A percentile compares a stretch with the other conserved stretches of the same genome.
phyloP scores from a whole-genome alignment of 2,329 filamentous ascomycete genomes.

The Neocucurbitaria cava region DNA sequence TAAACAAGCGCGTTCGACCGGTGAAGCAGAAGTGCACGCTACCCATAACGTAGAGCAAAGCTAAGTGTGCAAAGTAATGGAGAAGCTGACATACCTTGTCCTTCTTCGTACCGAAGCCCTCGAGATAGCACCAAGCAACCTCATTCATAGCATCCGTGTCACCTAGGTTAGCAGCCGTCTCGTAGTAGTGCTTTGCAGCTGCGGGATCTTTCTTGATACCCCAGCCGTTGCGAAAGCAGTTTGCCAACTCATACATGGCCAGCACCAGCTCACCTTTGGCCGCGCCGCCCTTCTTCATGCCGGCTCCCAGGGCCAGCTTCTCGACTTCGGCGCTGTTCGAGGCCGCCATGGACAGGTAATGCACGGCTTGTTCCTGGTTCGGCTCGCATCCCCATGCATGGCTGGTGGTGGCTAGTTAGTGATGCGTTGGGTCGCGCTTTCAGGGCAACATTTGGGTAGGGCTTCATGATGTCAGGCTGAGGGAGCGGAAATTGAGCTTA shows the following conservation, averaged over 20 bases:
- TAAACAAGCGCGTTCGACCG: slow-evolving; percentile 27
- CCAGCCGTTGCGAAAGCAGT: slow-evolving; percentile 94
- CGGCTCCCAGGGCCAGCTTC: slow-evolving; percentile 81
- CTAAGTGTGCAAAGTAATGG: slow-evolving; percentile 7
- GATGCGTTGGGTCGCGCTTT: slow-evolving; percentile 16
- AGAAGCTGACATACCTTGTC: slow-evolving; percentile 79
- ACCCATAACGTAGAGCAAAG: slow-evolving; percentile 8
- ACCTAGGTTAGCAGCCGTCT: slow-evolving; percentile 94
- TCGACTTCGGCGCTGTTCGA: slow-evolving; percentile 90
- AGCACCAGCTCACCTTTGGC: slow-evolving; percentile 96
- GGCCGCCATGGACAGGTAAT: slow-evolving; percentile 86
- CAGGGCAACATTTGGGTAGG: slow-evolving; percentile 35
- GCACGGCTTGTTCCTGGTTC: slow-evolving; percentile 75
- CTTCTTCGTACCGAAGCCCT: slow-evolving; percentile 97
- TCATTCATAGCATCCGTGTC: slow-evolving; percentile 99
- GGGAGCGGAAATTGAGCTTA: slow-evolving; percentile 51
- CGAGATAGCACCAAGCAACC: slow-evolving; percentile 91
- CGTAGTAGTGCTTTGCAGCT: slow-evolving; percentile 91
- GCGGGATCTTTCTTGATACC: slow-evolving; percentile 84
- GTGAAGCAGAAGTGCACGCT: slow-evolving; percentile 24
- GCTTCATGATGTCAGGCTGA: slow-evolving; percentile 9
- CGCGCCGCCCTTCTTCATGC: slow-evolving; percentile 89
- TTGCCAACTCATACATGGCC: slow-evolving; percentile 93
- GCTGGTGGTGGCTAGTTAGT: slow-evolving; percentile 60
- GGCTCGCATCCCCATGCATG: slow-evolving; percentile 91